Evolutionary conservation across 495 filamentous ascomycete species (phyloP), one percentile per base, ranked within the genome.

Genomic region (Articulospora tetracladia): DNA sequence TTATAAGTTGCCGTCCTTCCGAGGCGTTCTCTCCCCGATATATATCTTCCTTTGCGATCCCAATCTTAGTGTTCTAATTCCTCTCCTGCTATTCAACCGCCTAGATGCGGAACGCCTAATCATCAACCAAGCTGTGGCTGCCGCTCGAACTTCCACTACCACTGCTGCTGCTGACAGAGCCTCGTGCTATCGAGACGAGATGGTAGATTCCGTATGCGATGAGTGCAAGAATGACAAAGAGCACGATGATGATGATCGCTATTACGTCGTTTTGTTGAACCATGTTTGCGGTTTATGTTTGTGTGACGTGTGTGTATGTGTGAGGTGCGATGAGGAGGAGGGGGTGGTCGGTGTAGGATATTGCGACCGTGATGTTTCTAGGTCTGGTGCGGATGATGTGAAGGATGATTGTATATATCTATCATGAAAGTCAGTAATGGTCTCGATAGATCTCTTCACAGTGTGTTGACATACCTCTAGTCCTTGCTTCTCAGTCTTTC

Each of bases 161-260:
- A 24, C 32, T 53, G 4, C 57, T 68, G 19, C 44, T 52, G 27
- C 55, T 49, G 55, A 75, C 74, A 59, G 75, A 71, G 17, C 68
- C 65, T 17, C 79, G 64, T 27, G 79, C 79, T 3, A 80, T 61
- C 64, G 71, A 75, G 63, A 83, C 79, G 24, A 85, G 72, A 51
- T 73, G 71, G 69, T 85, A 91, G 75, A 91, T 90, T 56, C 79
- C 81, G 68, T 86, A 88, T 41, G 81, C 86, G 61, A 86, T 85
- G 60, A 84, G 73, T 44, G 85, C 86, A 25, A 92, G 82, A 48
- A 91, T 70, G 70, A 91, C 71, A 74, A 91, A 91, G 61, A 92
- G 81, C 41, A 91, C 65, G 73, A 92, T 90, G 73, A 92, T 86
- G 74, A 92, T 92, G 71, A 92, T 81, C 30, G 88, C 89, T 73